These are phyloP conservation scores for Trichoderma sp. DNA, from an alignment of 2,329 filamentous ascomycete genomes.

Conservation along the genomic window DNA sequence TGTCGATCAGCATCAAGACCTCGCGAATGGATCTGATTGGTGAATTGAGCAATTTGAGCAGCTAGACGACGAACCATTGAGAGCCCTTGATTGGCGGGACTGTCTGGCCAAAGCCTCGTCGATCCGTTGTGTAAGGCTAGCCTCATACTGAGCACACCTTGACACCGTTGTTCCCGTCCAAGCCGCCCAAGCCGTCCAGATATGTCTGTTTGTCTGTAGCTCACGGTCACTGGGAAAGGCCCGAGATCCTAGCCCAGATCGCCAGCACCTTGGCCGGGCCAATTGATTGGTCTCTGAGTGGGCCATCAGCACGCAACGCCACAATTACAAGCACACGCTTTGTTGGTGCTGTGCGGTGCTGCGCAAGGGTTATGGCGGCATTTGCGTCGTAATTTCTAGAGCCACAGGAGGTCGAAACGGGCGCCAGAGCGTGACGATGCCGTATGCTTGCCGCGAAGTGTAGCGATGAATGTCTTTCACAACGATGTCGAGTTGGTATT, in stretches of 20 bases:
- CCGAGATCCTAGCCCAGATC: not conserved
- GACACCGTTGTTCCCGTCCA: not conserved
- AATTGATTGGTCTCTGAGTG: not conserved
- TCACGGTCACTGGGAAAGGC: not conserved
- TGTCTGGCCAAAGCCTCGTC: not conserved
- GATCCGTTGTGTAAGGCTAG: not conserved
- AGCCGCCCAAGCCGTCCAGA: not conserved
- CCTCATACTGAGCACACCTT: not conserved
- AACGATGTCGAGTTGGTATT: not conserved
- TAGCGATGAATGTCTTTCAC: not conserved
- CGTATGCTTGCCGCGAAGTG: not conserved
- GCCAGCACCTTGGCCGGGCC: not conserved
- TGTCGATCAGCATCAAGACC: slow-evolving; percentile 7
- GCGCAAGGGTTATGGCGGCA: not conserved
- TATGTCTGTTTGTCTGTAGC: not conserved
- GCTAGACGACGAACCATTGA: not conserved
- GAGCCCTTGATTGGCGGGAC: not conserved
- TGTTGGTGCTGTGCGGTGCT: not conserved
- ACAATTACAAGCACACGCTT: not conserved
- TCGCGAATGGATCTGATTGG: not conserved
- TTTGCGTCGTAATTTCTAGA: not conserved
- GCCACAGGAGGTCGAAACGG: not conserved
- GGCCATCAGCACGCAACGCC: not conserved
- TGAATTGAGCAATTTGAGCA: not conserved
- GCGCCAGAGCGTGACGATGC: not conserved